Base-by-base conservation (phyloP, 192 early-diverging fungal genomes). In the Spizellomyces punctatus region DNA sequence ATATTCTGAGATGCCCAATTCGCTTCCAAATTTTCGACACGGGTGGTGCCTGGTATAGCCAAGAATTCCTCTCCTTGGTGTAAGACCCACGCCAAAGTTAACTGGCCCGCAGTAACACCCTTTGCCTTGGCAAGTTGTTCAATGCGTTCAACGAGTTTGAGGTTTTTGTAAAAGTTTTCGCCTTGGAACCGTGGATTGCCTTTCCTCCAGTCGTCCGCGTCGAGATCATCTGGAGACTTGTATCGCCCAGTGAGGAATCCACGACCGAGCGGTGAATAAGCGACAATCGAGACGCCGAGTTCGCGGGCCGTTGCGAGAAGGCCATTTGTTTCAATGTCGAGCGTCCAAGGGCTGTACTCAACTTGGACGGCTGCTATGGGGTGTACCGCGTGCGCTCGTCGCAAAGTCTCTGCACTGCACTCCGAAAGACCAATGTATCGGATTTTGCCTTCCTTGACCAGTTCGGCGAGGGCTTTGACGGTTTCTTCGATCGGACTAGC, bases 371-470 rank as follows among this genome's bases (percentile, higher is more conserved):
- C 87, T n/a, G 84, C 69, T 64, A 91, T 89, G 12, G 90, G 90
- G 67, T 91, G 89, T 3, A 92, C 77, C 43, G 78, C 82, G 78
- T 90, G 80, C 19, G 89, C 89, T 27, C 88, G 76, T 6, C 91
- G 77, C 14, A 92, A 75, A 2, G 86, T 82, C 3, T 81, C 84
- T 6, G 89, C 85, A 41, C 77, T 76, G 67, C 81, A 85, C 57
- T 91, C 86, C 36, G 81, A 83, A 10, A 90, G 72, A 6, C 89
- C 90, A 42, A 91, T 76, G 66, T 81, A 84, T 19, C 70, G 50
- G 36, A 91, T 78, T 67, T 88, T 90, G 63, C 90, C 90, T 68
- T 88, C 83, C 69, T 89, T 88, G 42, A 90, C 86, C 5, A 89
- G 82, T 46, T 85, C 82, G 42, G 86, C 87, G 82, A 91, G 83